phyloP scores from a whole-genome alignment of 2,329 filamentous ascomycete species.

The Fusarium sp. region DNA sequence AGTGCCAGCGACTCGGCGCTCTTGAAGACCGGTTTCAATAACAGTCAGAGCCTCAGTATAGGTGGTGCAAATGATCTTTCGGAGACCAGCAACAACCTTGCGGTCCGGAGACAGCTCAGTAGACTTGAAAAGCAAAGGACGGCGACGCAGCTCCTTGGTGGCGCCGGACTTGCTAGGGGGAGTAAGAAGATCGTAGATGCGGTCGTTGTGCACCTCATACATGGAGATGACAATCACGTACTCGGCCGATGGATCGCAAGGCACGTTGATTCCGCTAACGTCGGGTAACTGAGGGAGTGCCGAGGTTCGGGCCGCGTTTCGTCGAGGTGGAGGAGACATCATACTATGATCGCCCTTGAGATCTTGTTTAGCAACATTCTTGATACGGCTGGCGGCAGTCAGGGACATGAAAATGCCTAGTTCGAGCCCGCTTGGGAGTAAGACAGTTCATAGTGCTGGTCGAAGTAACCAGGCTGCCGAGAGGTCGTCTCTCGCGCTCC shows the following conservation, averaged over 20 bases:
- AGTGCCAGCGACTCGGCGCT: conserved; percentile 89
- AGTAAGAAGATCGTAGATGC: conserved; percentile 92
- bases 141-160: conserved; percentile 79
- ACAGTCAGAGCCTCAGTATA: conserved; percentile 89
- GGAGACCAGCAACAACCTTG: conserved; percentile 93
- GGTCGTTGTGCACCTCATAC: conserved; percentile 99
- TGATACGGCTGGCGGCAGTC: conserved; percentile 60
- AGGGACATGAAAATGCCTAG: conserved; percentile 56
- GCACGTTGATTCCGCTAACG: conserved; percentile 76
- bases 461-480: conserved; percentile 26
- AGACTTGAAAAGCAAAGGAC: conserved; percentile 89
- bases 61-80: conserved; percentile 87
- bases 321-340: conserved; percentile 65
- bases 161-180: conserved; percentile 68
- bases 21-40: conserved; percentile 87
- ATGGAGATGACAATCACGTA: conserved; percentile 94
- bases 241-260: conserved; percentile 72
- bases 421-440: conserved; percentile 48
- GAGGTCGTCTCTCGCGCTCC: conserved; percentile 30
- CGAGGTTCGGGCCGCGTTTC: conserved; percentile 76
- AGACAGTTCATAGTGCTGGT: conserved; percentile 46
- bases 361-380: conserved; percentile 60
- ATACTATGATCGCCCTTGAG: conserved; percentile 63
- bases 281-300: conserved; percentile 79
- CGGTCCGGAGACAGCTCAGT: conserved; percentile 89